phyloP scores from a whole-genome alignment of 768 basidiomycete genomes.

The Thelephora ganbajun region DNA sequence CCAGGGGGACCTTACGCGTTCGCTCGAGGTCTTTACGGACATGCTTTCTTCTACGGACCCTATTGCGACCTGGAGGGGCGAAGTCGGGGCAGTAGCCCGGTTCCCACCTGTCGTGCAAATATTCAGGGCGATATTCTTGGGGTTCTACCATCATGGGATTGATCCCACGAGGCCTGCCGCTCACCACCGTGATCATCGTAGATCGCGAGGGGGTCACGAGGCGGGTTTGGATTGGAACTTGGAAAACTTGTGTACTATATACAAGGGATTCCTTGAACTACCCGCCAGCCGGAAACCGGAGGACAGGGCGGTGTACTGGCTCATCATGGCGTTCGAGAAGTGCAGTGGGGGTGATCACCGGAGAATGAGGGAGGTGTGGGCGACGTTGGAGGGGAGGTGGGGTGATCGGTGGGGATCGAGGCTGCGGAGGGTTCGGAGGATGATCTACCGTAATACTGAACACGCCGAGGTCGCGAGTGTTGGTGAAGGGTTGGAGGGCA shows the following conservation, averaged over 20 bases:
- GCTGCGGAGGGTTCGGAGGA: slow-evolving; percentile 27
- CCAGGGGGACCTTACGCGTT: slow-evolving; percentile 45
- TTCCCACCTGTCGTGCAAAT: slow-evolving; percentile 28
- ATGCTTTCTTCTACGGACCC: slow-evolving; percentile 38
- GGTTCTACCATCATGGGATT: slow-evolving; percentile 49
- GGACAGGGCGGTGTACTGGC: slow-evolving; percentile 43
- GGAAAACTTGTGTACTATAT: slow-evolving; percentile 39
- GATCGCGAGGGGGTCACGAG: not conserved
- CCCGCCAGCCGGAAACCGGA: slow-evolving; percentile 30
- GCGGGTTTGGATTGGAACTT: slow-evolving; percentile 34
- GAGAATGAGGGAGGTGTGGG: slow-evolving; percentile 43
- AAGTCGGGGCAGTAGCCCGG: slow-evolving; percentile 20
- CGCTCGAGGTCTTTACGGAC: slow-evolving; percentile 48
- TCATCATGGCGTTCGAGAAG: slow-evolving; percentile 49
- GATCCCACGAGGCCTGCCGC: slow-evolving; percentile 4
- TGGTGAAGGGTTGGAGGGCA: not conserved
- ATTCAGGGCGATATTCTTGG: slow-evolving; percentile 54
- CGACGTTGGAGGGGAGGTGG: slow-evolving; percentile 40
- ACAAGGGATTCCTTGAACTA: slow-evolving; percentile 48
- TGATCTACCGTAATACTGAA: slow-evolving; percentile 17
- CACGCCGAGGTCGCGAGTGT: not conserved
- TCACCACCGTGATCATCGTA: not conserved
- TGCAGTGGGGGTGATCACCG: slow-evolving; percentile 37
- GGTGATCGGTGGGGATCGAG: slow-evolving; percentile 29
- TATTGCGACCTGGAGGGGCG: slow-evolving; percentile 1